Evolutionary conservation across 2,329 filamentous ascomycete genomes (phyloP).

Genomic region (Knufia fluminis): DNA sequence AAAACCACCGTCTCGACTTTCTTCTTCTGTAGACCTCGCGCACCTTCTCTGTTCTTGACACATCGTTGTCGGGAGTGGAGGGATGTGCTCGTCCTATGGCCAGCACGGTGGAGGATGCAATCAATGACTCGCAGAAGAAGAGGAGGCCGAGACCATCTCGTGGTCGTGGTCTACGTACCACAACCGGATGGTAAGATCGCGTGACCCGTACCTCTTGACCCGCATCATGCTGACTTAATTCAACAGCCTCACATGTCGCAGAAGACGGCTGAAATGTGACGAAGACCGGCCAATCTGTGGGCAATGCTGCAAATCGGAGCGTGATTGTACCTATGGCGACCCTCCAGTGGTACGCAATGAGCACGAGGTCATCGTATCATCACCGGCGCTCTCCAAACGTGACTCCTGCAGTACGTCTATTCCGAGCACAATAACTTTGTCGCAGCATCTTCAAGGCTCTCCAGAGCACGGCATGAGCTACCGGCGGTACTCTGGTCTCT

Average conservation of each 20-base stretch:
- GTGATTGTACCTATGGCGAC: constrained; percentile 4
- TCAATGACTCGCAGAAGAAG: constrained; percentile 1
- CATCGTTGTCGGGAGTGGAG: neutral
- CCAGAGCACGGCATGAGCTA: neutral
- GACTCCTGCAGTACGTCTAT: neutral
- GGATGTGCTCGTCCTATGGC: constrained; percentile 1
- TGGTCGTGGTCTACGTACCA: constrained; percentile 8
- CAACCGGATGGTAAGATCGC: constrained; percentile 8
- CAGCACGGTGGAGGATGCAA: neutral
- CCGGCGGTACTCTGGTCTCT: neutral
- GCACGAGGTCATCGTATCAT: neutral
- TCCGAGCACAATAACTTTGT: neutral
- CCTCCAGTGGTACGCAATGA: neutral
- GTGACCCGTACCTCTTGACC: too few relatives aligned
- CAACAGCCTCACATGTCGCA: constrained; percentile 9
- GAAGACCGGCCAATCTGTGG: constrained; percentile 5
- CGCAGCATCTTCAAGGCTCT: neutral
- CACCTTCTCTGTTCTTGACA: neutral
- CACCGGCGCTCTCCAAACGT: neutral
- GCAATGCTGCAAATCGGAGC: constrained; percentile 5
- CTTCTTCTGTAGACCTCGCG: too few relatives aligned
- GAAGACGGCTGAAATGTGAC: constrained; percentile 9
- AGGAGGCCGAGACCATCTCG: constrained; percentile 8
- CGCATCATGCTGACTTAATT: neutral
- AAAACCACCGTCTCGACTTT: too few relatives aligned